Conservation (phyloP, 1,284 basidiomycete species). For the Ganoderma resinaceum region DNA sequence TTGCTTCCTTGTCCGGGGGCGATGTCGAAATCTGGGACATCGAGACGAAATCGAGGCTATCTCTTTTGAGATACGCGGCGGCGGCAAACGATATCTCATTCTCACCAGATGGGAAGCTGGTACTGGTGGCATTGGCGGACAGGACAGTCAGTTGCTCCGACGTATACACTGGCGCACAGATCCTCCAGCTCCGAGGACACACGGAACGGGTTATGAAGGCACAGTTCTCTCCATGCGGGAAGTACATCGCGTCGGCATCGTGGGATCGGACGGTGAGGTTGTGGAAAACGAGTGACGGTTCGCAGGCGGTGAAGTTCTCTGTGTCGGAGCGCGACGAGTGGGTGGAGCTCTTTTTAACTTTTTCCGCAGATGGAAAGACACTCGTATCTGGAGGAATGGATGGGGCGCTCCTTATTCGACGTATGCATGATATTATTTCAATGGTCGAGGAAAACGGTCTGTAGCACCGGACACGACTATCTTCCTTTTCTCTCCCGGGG, state of each 20-base stretch:
- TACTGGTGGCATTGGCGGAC: no score
- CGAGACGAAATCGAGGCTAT: no score
- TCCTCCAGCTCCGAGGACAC: neutral
- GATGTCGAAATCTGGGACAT: neutral
- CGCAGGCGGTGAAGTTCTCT: neutral
- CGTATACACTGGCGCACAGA: neutral
- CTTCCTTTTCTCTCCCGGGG: no score
- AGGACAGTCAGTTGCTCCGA: neutral
- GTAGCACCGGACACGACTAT: no score
- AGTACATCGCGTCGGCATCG: neutral
- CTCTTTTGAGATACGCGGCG: no score
- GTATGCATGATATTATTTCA: neutral
- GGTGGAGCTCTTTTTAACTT: neutral
- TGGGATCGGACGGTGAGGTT: neutral
- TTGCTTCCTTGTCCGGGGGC: neutral
- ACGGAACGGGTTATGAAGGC: neutral
- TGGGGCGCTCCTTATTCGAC: neutral
- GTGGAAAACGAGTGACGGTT: neutral
- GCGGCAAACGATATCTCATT: no score
- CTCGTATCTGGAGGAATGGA: neutral
- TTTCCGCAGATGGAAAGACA: neutral
- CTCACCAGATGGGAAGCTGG: no score
- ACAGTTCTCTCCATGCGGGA: neutral
- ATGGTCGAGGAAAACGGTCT: no score
- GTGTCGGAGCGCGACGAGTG: neutral